These are phyloP conservation scores for Aspergillus baeticus DNA, from an alignment of 495 filamentous ascomycete genomes.

Conservation along the genomic window DNA sequence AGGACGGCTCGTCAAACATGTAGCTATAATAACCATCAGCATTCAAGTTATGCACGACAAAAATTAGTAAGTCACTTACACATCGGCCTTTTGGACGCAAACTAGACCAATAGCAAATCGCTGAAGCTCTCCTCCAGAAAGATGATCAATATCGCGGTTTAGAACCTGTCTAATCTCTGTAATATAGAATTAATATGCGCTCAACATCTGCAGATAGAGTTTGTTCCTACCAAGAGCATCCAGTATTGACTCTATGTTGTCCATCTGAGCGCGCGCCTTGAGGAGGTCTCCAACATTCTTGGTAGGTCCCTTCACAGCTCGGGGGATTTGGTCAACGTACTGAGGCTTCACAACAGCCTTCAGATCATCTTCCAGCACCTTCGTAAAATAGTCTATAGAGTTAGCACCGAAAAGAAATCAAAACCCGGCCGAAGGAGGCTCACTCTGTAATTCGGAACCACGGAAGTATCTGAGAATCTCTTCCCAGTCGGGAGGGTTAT, in stretches of 20 bases:
- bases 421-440: constrained; percentile 23
- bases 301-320: constrained; percentile 76
- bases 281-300: constrained; percentile 76
- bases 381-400: constrained; percentile 88
- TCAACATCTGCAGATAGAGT: not conserved
- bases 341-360: constrained; percentile 98
- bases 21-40: constrained; percentile 54
- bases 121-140: constrained; percentile 97
- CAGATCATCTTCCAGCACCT: constrained; percentile 90
- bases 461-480: constrained; percentile 98
- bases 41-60: not conserved
- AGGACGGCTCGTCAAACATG: constrained; percentile 99
- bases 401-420: constrained; percentile 10
- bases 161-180: constrained; percentile 81
- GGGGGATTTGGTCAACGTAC: constrained; percentile 97
- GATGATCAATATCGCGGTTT: constrained; percentile 80
- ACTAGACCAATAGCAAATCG: constrained; percentile 94
- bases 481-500: constrained; percentile 98
- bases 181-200: constrained; percentile 34
- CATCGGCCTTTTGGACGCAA: constrained; percentile 94
- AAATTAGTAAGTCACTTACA: constrained; percentile 55
- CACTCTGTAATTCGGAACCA: constrained; percentile 95
- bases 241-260: constrained; percentile 81
- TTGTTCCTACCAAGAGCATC: constrained; percentile 66
- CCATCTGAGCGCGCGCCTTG: constrained; percentile 67